Evolutionary conservation across 2,329 filamentous ascomycete genomes (phyloP).

Genomic region (Ciborinia camelliae): DNA sequence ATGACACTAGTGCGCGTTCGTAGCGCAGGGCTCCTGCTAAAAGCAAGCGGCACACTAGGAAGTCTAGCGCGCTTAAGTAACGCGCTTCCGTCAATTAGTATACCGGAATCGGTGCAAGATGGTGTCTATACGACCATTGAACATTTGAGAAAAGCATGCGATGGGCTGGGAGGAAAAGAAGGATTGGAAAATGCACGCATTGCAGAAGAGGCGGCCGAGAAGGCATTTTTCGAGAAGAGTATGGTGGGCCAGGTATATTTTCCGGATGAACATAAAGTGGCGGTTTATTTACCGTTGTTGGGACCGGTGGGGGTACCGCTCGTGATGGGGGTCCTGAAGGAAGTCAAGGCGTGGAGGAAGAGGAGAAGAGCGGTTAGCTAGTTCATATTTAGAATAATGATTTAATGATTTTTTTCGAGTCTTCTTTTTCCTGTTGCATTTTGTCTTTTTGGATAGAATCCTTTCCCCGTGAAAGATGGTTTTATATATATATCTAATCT

Average conservation of each 20-base stretch:
- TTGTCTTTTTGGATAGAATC: too few relatives aligned
- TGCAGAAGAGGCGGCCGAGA: slow-evolving; percentile 85
- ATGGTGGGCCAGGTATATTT: slow-evolving; percentile 99
- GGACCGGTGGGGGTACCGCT: slow-evolving; percentile 89
- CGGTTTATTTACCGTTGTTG: slow-evolving; percentile 87
- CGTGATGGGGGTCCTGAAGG: slow-evolving; percentile 77
- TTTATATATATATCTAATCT: too few relatives aligned
- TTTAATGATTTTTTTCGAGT: background rate
- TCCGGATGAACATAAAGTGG: slow-evolving; percentile 96
- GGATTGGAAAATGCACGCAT: slow-evolving; percentile 78
- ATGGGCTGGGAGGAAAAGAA: slow-evolving; percentile 59
- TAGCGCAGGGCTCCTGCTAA: slow-evolving; percentile 78
- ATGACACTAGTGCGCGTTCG: slow-evolving; percentile 83
- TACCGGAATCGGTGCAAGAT: slow-evolving; percentile 80
- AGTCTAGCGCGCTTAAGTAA: slow-evolving; percentile 81
- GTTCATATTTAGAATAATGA: slow-evolving; percentile 15
- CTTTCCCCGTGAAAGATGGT: too few relatives aligned
- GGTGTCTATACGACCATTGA: slow-evolving; percentile 76
- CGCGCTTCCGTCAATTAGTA: slow-evolving; percentile 84
- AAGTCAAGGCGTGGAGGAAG: slow-evolving; percentile 55
- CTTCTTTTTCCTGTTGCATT: too few relatives aligned
- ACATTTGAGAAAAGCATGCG: slow-evolving; percentile 75
- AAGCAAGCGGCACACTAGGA: slow-evolving; percentile 90
- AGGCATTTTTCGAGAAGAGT: slow-evolving; percentile 96
- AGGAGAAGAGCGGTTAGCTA: slow-evolving; percentile 25